Evolutionary conservation across 2,329 filamentous ascomycete species (phyloP).

Genomic region (Dactylellina drechsleri): DNA sequence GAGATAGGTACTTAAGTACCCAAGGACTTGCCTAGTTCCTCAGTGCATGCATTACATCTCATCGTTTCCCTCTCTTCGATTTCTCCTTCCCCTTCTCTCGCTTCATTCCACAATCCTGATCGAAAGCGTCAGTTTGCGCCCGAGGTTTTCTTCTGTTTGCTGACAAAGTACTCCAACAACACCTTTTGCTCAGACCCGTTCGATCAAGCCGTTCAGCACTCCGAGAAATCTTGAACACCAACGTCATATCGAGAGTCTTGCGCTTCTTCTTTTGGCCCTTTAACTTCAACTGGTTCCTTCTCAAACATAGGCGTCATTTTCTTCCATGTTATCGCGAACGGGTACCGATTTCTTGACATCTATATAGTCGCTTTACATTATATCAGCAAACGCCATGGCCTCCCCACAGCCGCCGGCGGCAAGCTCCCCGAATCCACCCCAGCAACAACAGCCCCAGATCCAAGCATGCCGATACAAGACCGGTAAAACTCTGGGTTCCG

Average conservation of each 20-base stretch:
- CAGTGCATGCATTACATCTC: background rate
- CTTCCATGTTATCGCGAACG: too few species aligned
- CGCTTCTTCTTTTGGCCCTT: too few species aligned
- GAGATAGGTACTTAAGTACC: constrained; percentile 32
- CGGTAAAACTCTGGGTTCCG: constrained; percentile 94
- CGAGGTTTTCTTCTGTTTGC: too few species aligned
- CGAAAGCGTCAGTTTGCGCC: background rate
- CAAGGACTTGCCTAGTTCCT: background rate
- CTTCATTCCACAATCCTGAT: background rate
- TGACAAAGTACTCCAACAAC: background rate
- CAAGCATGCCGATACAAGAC: constrained; percentile 81
- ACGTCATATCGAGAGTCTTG: constrained; percentile 8
- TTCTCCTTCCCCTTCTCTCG: background rate
- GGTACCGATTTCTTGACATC: too few species aligned
- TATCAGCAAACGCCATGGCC: background rate
- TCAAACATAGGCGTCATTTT: too few species aligned
- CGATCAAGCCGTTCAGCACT: too few species aligned
- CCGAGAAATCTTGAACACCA: background rate
- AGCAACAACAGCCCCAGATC: constrained; percentile 19
- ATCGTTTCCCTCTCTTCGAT: background rate
- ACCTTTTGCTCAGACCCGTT: background rate
- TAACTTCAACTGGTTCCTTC: too few species aligned
- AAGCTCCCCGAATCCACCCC: constrained; percentile 40
- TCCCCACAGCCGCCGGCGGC: constrained; percentile 22
- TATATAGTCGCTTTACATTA: too few species aligned